phyloP scores from a whole-genome alignment of 768 basidiomycete genomes.

The Boletus rufocinnamomeus region DNA sequence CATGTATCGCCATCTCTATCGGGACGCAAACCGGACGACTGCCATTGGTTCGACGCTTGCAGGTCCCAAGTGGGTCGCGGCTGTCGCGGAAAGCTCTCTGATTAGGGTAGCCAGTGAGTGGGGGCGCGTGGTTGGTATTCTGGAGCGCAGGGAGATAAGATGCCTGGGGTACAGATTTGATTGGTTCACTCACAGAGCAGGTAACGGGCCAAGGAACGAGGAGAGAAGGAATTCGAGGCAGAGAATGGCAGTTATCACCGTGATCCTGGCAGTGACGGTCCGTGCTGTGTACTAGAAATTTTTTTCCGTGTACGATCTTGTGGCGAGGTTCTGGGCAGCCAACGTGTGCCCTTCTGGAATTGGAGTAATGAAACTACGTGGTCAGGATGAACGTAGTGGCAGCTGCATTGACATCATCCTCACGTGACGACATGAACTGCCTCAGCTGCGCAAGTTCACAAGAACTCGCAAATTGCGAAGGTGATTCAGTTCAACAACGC shows the following conservation, averaged over 20 bases:
- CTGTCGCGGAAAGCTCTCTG: conserved; percentile 50
- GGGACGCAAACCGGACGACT: conserved; percentile 39
- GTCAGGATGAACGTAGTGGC: too few relatives aligned
- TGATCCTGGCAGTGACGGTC: not conserved
- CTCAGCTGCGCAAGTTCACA: too few relatives aligned
- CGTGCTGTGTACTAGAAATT: not conserved
- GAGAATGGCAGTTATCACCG: conserved; percentile 27
- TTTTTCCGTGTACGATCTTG: not conserved
- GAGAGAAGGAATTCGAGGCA: conserved; percentile 46
- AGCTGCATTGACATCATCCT: too few relatives aligned
- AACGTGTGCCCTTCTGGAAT: not conserved
- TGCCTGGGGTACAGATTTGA: conserved; percentile 50
- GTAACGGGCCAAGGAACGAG: conserved; percentile 43
- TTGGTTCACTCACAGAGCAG: conserved; percentile 51
- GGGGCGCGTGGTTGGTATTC: conserved; percentile 47
- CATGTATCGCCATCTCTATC: conserved; percentile 47
- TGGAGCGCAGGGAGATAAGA: conserved; percentile 44
- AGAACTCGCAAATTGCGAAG: too few relatives aligned
- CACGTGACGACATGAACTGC: too few relatives aligned
- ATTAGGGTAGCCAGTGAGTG: conserved; percentile 54
- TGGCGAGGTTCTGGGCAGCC: not conserved
- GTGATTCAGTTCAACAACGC: too few relatives aligned
- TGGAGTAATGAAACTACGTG: not conserved
- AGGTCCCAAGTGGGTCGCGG: conserved; percentile 41
- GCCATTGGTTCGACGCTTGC: conserved; percentile 38